A percentile compares a stretch with the other conserved stretches of the same genome.
phyloP scores from a whole-genome alignment of 208 protist genomes.

The Crithidia bombi region DNA sequence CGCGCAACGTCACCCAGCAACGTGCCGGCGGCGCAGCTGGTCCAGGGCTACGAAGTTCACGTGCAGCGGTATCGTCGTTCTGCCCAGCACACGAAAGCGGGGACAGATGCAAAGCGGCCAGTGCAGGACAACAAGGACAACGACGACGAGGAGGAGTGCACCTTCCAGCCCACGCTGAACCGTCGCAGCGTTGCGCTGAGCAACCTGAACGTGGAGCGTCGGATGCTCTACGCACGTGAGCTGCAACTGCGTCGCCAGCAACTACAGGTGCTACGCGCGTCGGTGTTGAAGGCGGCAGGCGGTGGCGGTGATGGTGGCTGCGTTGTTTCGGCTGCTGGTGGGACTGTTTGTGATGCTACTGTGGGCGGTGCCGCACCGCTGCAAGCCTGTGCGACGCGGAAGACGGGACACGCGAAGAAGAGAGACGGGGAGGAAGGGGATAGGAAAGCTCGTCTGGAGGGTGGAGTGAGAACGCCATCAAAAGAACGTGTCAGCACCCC shows the following conservation, averaged over 20 bases:
- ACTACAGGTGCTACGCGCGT: conserved; percentile 26
- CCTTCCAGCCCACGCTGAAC: conserved; percentile 42
- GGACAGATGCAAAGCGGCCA: neutral
- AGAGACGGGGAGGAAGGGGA: neutral
- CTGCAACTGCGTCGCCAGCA: conserved; percentile 29
- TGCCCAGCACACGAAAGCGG: neutral
- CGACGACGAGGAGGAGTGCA: conserved; percentile 27
- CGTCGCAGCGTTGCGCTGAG: conserved; percentile 43
- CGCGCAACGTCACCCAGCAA: neutral
- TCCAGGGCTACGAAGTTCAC: conserved; percentile 15
- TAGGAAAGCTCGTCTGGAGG: neutral
- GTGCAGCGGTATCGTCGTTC: conserved; percentile 28
- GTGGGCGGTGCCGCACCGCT: too few relatives aligned
- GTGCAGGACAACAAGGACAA: too few relatives aligned
- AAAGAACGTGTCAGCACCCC: neutral
- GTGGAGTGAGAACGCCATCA: neutral
- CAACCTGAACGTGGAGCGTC: conserved; percentile 31
- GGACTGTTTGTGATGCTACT: too few relatives aligned
- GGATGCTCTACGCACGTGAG: conserved; percentile 35
- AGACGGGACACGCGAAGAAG: neutral
- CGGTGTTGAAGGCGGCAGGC: conserved; percentile 6
- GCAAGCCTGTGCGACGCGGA: neutral
- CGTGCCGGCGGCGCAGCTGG: neutral
- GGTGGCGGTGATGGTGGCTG: neutral
- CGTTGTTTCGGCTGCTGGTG: neutral